phyloP scores from a whole-genome alignment of 176 grass and related monocot species.

The Hordeum marinum region DNA sequence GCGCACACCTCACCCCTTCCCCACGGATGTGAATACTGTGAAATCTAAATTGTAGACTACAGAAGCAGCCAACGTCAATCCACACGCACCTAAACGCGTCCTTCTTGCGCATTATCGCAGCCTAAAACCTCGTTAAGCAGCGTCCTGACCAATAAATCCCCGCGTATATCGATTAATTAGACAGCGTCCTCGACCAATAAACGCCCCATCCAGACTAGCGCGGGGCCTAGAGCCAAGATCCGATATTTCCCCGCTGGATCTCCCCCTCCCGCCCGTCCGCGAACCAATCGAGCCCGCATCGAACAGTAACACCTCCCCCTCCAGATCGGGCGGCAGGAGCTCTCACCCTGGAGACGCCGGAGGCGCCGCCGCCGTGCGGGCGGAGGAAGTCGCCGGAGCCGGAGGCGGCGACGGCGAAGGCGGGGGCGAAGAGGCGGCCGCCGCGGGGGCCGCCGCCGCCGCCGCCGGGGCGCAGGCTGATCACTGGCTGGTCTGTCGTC shows the following conservation, averaged over 20 bases:
- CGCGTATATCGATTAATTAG: neutral
- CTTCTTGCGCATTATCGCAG: neutral
- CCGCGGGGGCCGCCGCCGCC: slow-evolving; percentile 59
- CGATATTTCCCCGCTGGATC: slow-evolving; percentile 15
- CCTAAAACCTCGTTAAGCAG: slow-evolving; percentile 10
- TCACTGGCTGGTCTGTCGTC: slow-evolving; percentile 86
- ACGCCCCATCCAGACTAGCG: neutral
- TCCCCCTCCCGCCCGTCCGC: neutral
- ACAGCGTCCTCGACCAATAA: neutral
- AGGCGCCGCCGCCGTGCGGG: slow-evolving; percentile 24
- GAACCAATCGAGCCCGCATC: slow-evolving; percentile 24
- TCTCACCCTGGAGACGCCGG: slow-evolving; percentile 60
- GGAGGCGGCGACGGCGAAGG: slow-evolving; percentile 41
- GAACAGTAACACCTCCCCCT: neutral
- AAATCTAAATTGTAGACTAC: neutral
- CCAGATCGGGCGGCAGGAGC: slow-evolving; percentile 32
- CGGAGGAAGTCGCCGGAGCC: slow-evolving; percentile 46
- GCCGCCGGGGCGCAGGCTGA: slow-evolving; percentile 96
- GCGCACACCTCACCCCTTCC: neutral
- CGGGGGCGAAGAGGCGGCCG: slow-evolving; percentile 47
- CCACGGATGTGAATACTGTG: neutral
- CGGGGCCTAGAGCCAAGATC: slow-evolving; percentile 17
- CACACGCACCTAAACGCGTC: neutral
- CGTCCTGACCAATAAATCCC: neutral
- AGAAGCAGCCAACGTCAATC: neutral